Evolutionary conservation across 1,284 basidiomycete species (phyloP).

Genomic region (Sphagnurus paluster): DNA sequence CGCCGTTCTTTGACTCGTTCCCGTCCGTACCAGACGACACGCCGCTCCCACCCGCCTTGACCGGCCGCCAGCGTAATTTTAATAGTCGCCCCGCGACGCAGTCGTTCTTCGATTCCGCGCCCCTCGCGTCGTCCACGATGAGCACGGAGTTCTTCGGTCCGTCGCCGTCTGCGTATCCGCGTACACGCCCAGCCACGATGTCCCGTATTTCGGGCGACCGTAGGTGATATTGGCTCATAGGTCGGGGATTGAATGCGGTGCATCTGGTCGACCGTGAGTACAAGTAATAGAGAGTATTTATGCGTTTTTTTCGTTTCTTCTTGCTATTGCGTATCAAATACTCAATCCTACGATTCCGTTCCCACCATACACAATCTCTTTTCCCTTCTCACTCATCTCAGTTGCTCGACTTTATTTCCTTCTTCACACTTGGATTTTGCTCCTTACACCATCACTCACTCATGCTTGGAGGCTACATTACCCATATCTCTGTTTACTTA

Average conservation of each 20-base stretch:
- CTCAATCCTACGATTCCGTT: too few species aligned
- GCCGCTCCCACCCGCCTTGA: constrained; percentile 25
- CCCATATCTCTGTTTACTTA: neutral
- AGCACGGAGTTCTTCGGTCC: constrained; percentile 19
- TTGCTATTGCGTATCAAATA: too few species aligned
- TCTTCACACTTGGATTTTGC: too few species aligned
- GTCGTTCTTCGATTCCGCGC: constrained; percentile 22
- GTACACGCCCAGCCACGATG: constrained; percentile 12
- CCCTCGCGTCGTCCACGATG: constrained; percentile 15
- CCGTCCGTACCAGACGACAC: constrained; percentile 50
- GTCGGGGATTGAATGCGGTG: too few species aligned
- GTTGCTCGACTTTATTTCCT: too few species aligned
- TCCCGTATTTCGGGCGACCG: constrained; percentile 3
- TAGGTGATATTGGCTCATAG: too few species aligned
- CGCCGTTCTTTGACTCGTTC: constrained; percentile 54
- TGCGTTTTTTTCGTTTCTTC: too few species aligned
- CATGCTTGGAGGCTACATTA: neutral
- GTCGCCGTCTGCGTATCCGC: constrained; percentile 8
- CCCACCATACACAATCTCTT: too few species aligned
- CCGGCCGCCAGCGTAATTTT: constrained; percentile 11
- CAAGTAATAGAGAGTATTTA: too few species aligned
- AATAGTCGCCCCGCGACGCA: constrained; percentile 10
- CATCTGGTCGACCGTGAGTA: too few species aligned
- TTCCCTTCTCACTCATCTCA: too few species aligned
- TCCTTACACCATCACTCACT: neutral